Percentiles rank a stretch among this genome's conserved stretches.
Conservation (phyloP, 169 alveolate genomes). For the Cystoisospora suis region DNA sequence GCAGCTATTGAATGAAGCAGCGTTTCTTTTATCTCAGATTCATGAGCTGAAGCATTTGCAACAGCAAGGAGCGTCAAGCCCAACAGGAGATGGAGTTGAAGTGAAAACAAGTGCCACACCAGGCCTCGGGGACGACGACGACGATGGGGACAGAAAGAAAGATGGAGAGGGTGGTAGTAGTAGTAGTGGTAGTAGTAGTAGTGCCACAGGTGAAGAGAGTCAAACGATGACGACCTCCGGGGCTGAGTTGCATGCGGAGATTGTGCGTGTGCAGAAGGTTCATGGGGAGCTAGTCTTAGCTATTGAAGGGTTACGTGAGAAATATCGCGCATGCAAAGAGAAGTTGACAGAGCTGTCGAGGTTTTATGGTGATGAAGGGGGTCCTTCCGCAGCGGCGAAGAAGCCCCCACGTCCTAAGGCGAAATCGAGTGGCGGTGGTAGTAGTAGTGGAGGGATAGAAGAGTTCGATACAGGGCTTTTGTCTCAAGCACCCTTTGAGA, state of each 20-base stretch:
- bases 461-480: conserved; percentile 38
- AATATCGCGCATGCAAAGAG: conserved; percentile 47
- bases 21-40: conserved; percentile 35
- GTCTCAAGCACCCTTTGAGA: conserved; percentile 39
- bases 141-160: not conserved
- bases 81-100: not conserved
- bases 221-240: not conserved
- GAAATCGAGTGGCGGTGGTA: not conserved
- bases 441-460: not conserved
- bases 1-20: conserved; percentile 14
- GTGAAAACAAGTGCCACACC: too few relatives aligned
- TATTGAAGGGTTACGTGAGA: conserved; percentile 37
- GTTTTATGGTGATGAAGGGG: conserved; percentile 57
- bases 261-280: conserved; percentile 37
- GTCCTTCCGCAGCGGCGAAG: too few relatives aligned
- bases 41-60: conserved; percentile 5
- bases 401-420: not conserved
- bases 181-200: not conserved
- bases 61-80: too few relatives aligned
- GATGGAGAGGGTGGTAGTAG: too few relatives aligned
- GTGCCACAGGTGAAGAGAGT: not conserved
- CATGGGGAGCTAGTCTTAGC: conserved; percentile 55
- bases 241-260: conserved; percentile 26
- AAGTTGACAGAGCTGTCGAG: conserved; percentile 20
- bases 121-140: not conserved